A percentile compares a stretch with the other conserved stretches of the same genome.
phyloP scores from a whole-genome alignment of 179 eudicot species.

The Silene vulgaris region DNA sequence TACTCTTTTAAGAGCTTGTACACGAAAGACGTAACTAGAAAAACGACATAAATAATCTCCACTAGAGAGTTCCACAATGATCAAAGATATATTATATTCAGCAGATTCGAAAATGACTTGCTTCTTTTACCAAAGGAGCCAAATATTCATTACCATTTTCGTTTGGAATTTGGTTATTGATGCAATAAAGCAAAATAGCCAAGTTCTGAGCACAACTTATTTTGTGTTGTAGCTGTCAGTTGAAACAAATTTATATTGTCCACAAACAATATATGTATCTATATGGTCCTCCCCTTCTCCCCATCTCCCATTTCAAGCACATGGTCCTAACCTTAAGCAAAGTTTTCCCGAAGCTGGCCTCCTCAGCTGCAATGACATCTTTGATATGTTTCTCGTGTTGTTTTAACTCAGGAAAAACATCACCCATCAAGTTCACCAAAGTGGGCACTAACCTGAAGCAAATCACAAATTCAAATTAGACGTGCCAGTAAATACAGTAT shows the following conservation, averaged over 20 bases:
- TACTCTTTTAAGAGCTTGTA: background rate
- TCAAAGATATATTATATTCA: background rate
- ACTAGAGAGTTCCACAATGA: background rate
- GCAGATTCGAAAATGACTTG: background rate
- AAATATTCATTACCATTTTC: background rate
- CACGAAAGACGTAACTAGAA: background rate
- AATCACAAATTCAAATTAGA: slow-evolving; percentile 14
- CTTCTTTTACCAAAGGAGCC: background rate
- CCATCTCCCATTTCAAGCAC: slow-evolving; percentile 7
- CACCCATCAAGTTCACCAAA: slow-evolving; percentile 74
- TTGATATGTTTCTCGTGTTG: slow-evolving; percentile 59
- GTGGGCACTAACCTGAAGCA: slow-evolving; percentile 65
- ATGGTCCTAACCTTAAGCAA: slow-evolving; percentile 57
- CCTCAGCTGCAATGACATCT: slow-evolving; percentile 77
- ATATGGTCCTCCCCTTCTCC: background rate
- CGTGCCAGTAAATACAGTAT: background rate
- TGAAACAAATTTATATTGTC: background rate
- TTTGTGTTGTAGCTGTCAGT: background rate
- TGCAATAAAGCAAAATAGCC: too few species aligned
- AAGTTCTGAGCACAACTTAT: background rate
- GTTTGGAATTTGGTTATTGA: background rate
- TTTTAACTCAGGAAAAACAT: slow-evolving; percentile 80
- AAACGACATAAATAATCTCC: background rate
- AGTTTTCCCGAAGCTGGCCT: slow-evolving; percentile 85
- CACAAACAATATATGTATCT: background rate